Conservation (phyloP, 164 flowering plant species). For the Vitis rupestris region DNA sequence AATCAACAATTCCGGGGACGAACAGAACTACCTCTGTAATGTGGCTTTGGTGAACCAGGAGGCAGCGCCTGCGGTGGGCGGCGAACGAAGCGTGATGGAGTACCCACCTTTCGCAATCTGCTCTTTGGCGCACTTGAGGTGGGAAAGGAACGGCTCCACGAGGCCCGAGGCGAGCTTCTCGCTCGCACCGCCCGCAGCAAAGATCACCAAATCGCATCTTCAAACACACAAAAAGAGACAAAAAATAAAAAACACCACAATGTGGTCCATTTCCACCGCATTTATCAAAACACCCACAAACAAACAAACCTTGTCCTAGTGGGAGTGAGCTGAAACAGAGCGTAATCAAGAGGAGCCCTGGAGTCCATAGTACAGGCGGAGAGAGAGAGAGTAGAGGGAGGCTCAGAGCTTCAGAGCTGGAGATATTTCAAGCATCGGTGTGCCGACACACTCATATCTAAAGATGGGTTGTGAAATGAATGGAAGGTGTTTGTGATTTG, state of each 20-base stretch:
- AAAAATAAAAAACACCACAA: neutral
- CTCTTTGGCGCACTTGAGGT: slow-evolving; percentile 64
- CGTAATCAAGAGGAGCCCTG: slow-evolving; percentile 43
- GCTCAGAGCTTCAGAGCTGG: slow-evolving; percentile 18
- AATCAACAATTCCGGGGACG: neutral
- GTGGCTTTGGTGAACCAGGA: slow-evolving; percentile 87
- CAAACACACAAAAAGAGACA: slow-evolving; percentile 7
- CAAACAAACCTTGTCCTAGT: slow-evolving; percentile 75
- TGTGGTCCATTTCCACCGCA: too few relatives aligned
- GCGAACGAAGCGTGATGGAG: slow-evolving; percentile 65
- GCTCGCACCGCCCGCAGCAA: slow-evolving; percentile 32
- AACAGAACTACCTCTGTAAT: slow-evolving; percentile 53
- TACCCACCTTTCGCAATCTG: slow-evolving; percentile 89
- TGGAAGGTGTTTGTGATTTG: neutral
- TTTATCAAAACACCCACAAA: neutral
- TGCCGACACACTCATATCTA: slow-evolving; percentile 18
- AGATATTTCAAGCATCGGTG: slow-evolving; percentile 8
- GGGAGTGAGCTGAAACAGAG: slow-evolving; percentile 84
- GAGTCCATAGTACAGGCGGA: slow-evolving; percentile 23
- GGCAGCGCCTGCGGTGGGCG: slow-evolving; percentile 16
- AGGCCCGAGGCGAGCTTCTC: slow-evolving; percentile 89
- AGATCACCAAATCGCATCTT: slow-evolving; percentile 88
- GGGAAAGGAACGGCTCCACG: slow-evolving; percentile 66
- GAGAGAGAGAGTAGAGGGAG: slow-evolving; percentile 18
- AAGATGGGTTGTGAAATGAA: neutral